These are phyloP conservation scores for Ascocoryne sarcoides DNA, from an alignment of 2,329 filamentous ascomycete genomes.

Conservation along the genomic window DNA sequence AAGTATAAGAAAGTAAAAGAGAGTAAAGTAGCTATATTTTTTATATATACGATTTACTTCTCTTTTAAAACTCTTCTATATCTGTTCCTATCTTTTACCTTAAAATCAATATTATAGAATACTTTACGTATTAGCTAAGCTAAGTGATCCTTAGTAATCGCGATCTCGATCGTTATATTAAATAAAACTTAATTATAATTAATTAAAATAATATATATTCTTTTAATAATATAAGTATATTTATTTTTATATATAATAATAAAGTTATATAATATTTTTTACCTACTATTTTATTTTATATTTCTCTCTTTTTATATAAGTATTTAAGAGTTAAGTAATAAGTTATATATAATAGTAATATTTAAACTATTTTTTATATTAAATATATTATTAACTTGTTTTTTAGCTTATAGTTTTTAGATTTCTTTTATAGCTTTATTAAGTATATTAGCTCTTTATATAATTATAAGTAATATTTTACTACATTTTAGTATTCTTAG, in stretches of 20 bases:
- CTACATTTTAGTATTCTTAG: slow-evolving; percentile 1
- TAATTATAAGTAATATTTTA: neutral
- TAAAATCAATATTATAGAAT: no score
- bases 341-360: slow-evolving; percentile 1
- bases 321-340: slow-evolving; percentile 3
- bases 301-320: slow-evolving; percentile 5
- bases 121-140: no score
- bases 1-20: no score
- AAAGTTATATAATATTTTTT: slow-evolving; percentile 1
- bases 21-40: no score
- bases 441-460: slow-evolving; percentile 1
- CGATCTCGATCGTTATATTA: no score
- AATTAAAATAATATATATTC: neutral
- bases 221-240: neutral
- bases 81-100: no score
- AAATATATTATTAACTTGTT: slow-evolving; percentile 2
- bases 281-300: neutral
- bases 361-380: slow-evolving; percentile 3
- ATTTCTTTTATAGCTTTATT: slow-evolving; percentile 6
- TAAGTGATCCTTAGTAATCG: no score
- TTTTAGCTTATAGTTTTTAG: neutral
- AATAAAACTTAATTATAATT: neutral
- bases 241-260: slow-evolving; percentile 2
- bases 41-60: no score
- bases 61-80: no score